phyloP scores from a whole-genome alignment of 139 green algal genomes.

The Mesotaenium endlicherianum region DNA sequence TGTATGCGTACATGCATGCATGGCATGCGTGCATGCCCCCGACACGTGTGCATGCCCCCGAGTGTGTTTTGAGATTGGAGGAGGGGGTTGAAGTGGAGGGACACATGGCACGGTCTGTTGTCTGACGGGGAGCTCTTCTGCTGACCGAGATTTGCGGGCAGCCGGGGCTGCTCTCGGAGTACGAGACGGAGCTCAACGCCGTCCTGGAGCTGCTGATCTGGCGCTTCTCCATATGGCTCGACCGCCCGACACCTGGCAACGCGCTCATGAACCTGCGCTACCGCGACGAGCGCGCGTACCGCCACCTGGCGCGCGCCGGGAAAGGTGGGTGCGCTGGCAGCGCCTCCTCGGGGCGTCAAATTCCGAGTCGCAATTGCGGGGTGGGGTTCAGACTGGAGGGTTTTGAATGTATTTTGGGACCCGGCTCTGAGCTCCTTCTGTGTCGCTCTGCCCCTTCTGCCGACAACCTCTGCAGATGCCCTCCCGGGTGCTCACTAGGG shows the following conservation, averaged over 20 bases:
- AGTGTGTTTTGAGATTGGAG: no score
- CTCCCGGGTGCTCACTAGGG: no score
- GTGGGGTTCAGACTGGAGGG: no score
- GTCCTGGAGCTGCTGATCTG: conserved; percentile 39
- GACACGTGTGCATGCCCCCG: not conserved
- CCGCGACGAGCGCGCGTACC: conserved; percentile 52
- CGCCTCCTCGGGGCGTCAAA: no score
- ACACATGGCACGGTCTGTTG: no score
- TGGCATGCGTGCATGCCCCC: no score
- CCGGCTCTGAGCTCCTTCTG: not conserved
- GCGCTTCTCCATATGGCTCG: conserved; percentile 47
- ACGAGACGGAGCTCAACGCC: conserved; percentile 30
- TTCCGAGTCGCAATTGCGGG: no score
- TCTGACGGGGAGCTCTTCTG: not conserved
- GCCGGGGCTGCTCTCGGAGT: conserved; percentile 16
- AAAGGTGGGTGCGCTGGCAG: no score
- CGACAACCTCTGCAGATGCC: no score
- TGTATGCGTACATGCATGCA: no score
- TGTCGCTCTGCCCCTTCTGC: not conserved
- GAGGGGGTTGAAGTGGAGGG: no score
- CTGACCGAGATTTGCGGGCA: not conserved
- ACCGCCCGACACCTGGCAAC: conserved; percentile 71
- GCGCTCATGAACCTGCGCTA: conserved; percentile 87
- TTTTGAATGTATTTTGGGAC: not conserved
- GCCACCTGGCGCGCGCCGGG: no score